Conservation (phyloP, 768 basidiomycete species). For the Lactarius indigo region DNA sequence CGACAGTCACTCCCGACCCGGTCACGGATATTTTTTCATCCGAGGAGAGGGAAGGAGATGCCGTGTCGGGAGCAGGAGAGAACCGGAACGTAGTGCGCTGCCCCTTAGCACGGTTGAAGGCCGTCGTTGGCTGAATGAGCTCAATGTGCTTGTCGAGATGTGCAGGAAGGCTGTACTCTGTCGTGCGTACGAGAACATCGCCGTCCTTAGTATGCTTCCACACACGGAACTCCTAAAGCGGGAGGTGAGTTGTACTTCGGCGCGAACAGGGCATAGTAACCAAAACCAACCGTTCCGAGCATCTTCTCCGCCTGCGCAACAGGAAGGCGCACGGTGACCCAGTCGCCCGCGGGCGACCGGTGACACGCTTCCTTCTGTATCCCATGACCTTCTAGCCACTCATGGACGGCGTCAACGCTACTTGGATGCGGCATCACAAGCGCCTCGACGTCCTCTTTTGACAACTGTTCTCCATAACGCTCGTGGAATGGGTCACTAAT, state of each 20-base stretch:
- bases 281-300: slow-evolving; percentile 50
- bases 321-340: slow-evolving; percentile 52
- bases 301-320: slow-evolving; percentile 56
- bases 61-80: neutral
- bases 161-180: slow-evolving; percentile 55
- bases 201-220: slow-evolving; percentile 51
- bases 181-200: slow-evolving; percentile 55
- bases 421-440: slow-evolving; percentile 53
- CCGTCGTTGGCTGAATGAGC: slow-evolving; percentile 63
- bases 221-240: slow-evolving; percentile 48
- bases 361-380: slow-evolving; percentile 44
- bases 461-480: slow-evolving; percentile 36
- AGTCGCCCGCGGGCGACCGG: slow-evolving; percentile 59
- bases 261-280: neutral
- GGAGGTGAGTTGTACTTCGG: neutral
- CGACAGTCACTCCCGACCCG: slow-evolving; percentile 20
- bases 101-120: slow-evolving; percentile 47
- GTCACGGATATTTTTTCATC: slow-evolving; percentile 1
- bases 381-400: slow-evolving; percentile 55
- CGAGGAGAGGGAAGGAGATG: neutral
- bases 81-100: slow-evolving; percentile 39
- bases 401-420: slow-evolving; percentile 46
- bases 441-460: slow-evolving; percentile 56
- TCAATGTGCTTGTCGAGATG: slow-evolving; percentile 54
- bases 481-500: slow-evolving; percentile 28